Evolutionary conservation across 2,329 filamentous ascomycete species (phyloP).

Genomic region (Aureobasidium sp.): DNA sequence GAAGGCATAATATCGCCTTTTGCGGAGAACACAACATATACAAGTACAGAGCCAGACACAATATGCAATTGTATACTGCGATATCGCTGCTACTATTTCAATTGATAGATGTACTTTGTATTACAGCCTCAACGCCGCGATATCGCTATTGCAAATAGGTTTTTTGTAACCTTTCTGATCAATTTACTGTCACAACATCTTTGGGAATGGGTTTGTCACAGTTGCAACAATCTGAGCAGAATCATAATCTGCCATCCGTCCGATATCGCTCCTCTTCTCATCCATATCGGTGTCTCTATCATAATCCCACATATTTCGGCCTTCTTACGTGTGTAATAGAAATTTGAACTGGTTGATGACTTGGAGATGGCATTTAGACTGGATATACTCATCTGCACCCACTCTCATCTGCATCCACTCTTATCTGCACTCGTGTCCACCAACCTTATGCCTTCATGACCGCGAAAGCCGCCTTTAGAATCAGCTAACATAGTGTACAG

Average conservation of each 20-base stretch:
- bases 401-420: too few relatives aligned
- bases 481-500: too few relatives aligned
- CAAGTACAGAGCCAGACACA: background rate
- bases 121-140: background rate
- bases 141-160: background rate
- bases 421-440: too few relatives aligned
- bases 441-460: too few relatives aligned
- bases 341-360: too few relatives aligned
- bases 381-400: too few relatives aligned
- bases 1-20: background rate
- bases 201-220: too few relatives aligned
- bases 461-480: too few relatives aligned
- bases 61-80: background rate
- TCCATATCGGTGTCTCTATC: background rate
- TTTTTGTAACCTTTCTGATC: background rate
- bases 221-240: background rate
- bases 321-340: too few relatives aligned
- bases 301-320: too few relatives aligned
- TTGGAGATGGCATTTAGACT: too few relatives aligned
- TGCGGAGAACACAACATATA: background rate
- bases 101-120: background rate
- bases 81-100: background rate
- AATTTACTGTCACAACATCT: background rate
- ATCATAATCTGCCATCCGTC: background rate
- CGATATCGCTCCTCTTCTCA: background rate